Base-by-base conservation (phyloP, 441 rosid species). In the Viola pubescens region DNA sequence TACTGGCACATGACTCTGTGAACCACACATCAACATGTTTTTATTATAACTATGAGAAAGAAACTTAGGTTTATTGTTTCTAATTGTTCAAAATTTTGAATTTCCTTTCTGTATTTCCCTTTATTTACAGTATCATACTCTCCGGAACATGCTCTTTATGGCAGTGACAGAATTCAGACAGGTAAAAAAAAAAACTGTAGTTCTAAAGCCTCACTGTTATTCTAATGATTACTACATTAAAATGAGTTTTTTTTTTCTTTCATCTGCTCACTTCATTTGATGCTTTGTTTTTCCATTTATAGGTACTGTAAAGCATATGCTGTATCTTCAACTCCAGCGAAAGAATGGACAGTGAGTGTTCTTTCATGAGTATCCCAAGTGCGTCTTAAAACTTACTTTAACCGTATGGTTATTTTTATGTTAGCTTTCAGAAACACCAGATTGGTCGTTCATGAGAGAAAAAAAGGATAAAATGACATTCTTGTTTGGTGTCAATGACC, bases 401-500 rank as follows among this genome's bases (percentile, higher is more conserved):
- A 75, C 66, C 44, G 34, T 26, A 47, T 67, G n/a, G 19, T 59
- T 44, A 38, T 62, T 77, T 69, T 59, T 5, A 54, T 59, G 43
- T 65, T 73, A 88, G 96, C 92, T 91, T 56, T 72, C 79, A 57
- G 83, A 73, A 58, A 70, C 67, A 69, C 89, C 94, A 19, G 88
- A 91, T 56, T 91, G 95, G 94, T 77, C 59, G 52, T 88, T 82
- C 62, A 76, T 86, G 83, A 81, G 83, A 77, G 81, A 71, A 64
- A 77, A 77, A 52, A 57, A 70, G 65, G 67, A 63, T 61, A 88
- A 79, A 70, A 71, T 88, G 48, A 70, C 91, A 54, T 83, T 88
- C 75, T 68, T 91, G 70, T 91, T 70, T 69, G 96, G 95, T 52
- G 68, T 71, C 19, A 88, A 85, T 65, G 98, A 88, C 75, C 98